Base-by-base conservation (phyloP, 2,329 filamentous ascomycete genomes). In the Pseudophaeomoniella oleicola region DNA sequence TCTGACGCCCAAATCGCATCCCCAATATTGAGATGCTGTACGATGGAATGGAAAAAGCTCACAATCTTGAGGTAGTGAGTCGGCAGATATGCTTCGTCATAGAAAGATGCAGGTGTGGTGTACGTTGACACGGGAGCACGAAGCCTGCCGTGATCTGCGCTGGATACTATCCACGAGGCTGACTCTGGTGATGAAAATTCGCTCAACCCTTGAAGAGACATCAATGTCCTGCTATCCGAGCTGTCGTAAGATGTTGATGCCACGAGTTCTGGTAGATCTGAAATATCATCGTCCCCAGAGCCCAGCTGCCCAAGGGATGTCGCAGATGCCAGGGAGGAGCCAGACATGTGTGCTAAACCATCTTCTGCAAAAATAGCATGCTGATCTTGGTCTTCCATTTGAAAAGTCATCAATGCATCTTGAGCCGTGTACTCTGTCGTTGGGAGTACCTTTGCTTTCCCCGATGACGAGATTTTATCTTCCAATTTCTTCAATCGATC, bases 21-120 rank as follows among this genome's bases (percentile, higher is more conserved):
- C 2, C 49, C 50, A 37, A 58, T 57, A 29, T 63, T 61, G 12
- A 74, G 52, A 2, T 69, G 61, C 4, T 48, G 46, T 1, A 67
- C 65, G 30, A 75, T 63, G 32, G 60, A 60, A 36, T 65, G 42
- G 18, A 67, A 51, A 1, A 60, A 69, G 16, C 58, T 60, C 27
- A 73, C 50, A 3, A 73, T 52, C 3, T 58, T 63, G 14, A 73
- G 52, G 30, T 67, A 60, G n/a, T 60, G 55, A 9, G 71, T 50
- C 1, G 67, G 62, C 4, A 72, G 53, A 59, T 52, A 44, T 63
- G 67, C 39, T 33, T 64, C 67, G 48, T 72, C 69, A 1, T 61
- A 54, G 37, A 58, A 57, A 6, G 52, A n/a, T n/a, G n/a, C n/a
- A n/a, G n/a, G n/a, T n/a, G n/a, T n/a, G n/a, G n/a, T n/a, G n/a